These are phyloP conservation scores for Solanum pinnatisectum DNA, from an alignment of 257 asterid species.

Conservation along the genomic window DNA sequence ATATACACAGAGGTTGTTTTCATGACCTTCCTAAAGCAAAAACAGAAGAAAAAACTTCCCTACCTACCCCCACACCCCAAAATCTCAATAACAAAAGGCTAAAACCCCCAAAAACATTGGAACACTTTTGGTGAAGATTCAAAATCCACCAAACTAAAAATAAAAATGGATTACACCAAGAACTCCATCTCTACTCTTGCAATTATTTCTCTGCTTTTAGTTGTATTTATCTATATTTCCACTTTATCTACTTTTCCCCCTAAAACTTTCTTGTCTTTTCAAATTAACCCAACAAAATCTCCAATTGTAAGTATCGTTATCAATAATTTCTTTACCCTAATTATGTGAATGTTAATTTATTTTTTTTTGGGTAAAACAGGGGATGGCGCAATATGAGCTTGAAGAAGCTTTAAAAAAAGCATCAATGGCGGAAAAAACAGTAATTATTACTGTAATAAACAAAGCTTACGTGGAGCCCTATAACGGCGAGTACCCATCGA, in stretches of 20 bases:
- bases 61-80: neutral
- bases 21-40: neutral
- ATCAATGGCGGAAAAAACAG: conserved; percentile 44
- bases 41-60: neutral
- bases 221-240: conserved; percentile 13
- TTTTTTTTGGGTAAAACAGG: neutral
- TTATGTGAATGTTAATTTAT: neutral
- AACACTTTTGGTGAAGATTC: neutral
- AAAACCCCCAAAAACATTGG: too few relatives aligned
- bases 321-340: neutral
- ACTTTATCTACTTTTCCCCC: conserved; percentile 11
- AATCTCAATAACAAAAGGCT: neutral
- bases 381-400: conserved; percentile 21
- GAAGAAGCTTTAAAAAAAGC: conserved; percentile 37
- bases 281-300: neutral
- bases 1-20: neutral
- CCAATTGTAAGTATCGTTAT: conserved; percentile 1
- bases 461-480: conserved; percentile 54
- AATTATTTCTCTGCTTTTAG: conserved; percentile 17
- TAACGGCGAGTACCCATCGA: conserved; percentile 33
- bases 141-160: neutral
- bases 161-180: conserved; percentile 23
- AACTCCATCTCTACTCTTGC: conserved; percentile 20
- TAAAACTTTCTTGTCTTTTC: neutral
- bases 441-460: conserved; percentile 52